phyloP scores from a whole-genome alignment of 805 yeast genomes.

The Komagataella mondaviorum region DNA sequence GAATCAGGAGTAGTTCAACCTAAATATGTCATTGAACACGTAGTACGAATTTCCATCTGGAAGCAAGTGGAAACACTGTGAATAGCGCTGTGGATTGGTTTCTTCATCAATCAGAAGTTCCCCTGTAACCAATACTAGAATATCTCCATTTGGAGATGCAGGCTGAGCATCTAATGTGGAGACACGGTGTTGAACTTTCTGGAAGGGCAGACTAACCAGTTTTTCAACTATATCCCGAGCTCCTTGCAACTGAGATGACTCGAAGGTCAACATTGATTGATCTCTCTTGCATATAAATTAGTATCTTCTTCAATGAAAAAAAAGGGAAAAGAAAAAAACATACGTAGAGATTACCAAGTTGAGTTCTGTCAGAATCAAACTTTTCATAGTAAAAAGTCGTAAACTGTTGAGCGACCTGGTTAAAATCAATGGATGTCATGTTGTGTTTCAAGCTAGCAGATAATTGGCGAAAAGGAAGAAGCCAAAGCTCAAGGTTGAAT shows the following conservation, averaged over 20 bases:
- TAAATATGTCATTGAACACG: conserved; percentile 93
- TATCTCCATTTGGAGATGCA: conserved; percentile 84
- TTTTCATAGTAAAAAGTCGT: conserved; percentile 92
- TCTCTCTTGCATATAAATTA: conserved; percentile 41
- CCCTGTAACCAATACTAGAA: conserved; percentile 95
- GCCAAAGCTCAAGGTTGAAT: too few species aligned
- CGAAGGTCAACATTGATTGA: conserved; percentile 95
- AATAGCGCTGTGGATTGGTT: conserved; percentile 88
- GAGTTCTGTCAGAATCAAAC: conserved; percentile 85
- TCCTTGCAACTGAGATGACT: conserved; percentile 89
- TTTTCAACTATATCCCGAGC: conserved; percentile 88
- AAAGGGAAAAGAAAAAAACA: conserved; percentile 8
- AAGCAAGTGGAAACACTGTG: conserved; percentile 93
- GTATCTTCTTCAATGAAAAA: neutral
- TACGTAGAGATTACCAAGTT: conserved; percentile 81
- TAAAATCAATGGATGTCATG: neutral
- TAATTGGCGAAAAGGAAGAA: too few species aligned
- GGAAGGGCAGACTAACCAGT: conserved; percentile 78
- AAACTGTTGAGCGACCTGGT: conserved; percentile 41
- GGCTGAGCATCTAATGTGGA: conserved; percentile 97
- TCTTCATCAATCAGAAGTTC: conserved; percentile 89
- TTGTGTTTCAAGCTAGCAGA: neutral
- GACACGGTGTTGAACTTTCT: conserved; percentile 85
- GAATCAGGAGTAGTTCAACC: conserved; percentile 66
- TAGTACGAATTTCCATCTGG: conserved; percentile 88